Evolutionary conservation across 1,139 yeast species (phyloP).

Genomic region (Geotrichum klebahnii): DNA sequence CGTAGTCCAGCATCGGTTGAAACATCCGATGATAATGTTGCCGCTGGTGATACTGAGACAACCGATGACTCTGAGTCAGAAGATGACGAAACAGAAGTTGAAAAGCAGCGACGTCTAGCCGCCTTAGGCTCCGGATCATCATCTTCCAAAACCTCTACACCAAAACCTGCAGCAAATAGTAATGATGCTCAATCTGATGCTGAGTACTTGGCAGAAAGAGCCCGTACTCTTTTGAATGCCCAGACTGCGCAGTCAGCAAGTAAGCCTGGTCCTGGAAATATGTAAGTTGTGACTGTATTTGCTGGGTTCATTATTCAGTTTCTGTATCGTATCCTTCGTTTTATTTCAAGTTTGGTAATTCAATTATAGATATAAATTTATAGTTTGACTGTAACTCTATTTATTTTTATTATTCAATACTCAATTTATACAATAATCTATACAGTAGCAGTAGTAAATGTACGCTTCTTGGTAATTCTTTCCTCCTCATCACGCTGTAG

Average conservation of each 20-base stretch:
- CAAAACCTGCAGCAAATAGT: background rate
- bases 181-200: constrained; percentile 39
- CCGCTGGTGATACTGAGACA: constrained; percentile 7
- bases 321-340: no score
- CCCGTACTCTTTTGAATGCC: background rate
- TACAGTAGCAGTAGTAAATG: constrained; percentile 39
- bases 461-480: constrained; percentile 62
- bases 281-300: no score
- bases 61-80: background rate
- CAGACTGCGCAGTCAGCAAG: no score
- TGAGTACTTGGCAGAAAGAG: constrained; percentile 19
- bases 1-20: background rate
- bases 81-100: constrained; percentile 58
- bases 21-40: constrained; percentile 2
- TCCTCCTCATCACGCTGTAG: constrained; percentile 56
- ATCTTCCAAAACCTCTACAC: no score
- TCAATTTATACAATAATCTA: constrained; percentile 2
- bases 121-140: constrained; percentile 60
- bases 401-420: background rate
- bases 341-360: background rate
- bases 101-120: constrained; percentile 69
- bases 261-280: no score
- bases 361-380: background rate
- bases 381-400: background rate
- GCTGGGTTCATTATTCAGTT: no score